Evolutionary conservation across 345 rosid species (phyloP), one percentile per base, ranked within the genome.

Genomic region (Aquilaria sinensis): DNA sequence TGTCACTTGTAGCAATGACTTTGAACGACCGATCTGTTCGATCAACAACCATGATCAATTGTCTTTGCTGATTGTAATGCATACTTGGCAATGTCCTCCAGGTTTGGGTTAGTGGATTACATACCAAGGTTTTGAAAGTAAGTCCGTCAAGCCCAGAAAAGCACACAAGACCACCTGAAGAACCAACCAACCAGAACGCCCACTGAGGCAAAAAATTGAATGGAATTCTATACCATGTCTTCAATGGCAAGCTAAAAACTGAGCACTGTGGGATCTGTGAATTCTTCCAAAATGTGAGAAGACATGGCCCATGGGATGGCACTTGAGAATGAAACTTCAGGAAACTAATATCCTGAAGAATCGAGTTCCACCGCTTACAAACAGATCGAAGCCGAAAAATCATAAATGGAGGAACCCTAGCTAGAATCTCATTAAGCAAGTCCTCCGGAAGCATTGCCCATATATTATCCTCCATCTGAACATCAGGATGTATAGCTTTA

Each of bases 401-500:
- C 90, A 87, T 83, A 70, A 90, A 93, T 0, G 98, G 97, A 56
- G 98, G 98, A 62, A 93, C 85, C 74, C 98, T 75, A 55, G 89
- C 94, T 64, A 93, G 71, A 70, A 93, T 86, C 78, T 93, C 96
- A 70, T 86, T 86, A 57, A 93, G 62, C 72, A 93, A 78, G 80
- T 93, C 98, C 74, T 90, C 98, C 0, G 98, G 98, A 72, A 92
- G 78, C 98, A 89, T 83, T 12, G 97, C 93, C 98, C 98, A 93
- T 60, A 89, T 81, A 54, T 76, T 78, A 71, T 93, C 96, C 64
- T 87, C 97, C 98, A 89, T 93, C 66, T 78, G 96, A 65, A 93
- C 80, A 74, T 88, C 92, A 12, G 80, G 80, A 37, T 76, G 83
- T 54, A 70, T 74, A 29, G 69, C 71, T 76, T 90, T 93, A 56